phyloP scores from a whole-genome alignment of 164 flowering plant genomes.

The Macadamia integrifolia region DNA sequence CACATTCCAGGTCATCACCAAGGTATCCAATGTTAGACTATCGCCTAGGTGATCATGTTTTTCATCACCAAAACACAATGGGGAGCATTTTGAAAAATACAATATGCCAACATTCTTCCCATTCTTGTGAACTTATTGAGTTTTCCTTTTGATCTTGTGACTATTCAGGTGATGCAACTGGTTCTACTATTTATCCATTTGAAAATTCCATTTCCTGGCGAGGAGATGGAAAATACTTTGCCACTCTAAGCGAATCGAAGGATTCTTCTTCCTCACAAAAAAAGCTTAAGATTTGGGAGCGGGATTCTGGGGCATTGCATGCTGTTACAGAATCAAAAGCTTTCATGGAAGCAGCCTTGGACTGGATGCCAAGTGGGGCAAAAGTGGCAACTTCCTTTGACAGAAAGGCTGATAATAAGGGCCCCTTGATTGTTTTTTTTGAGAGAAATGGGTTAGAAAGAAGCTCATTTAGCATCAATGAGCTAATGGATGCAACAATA shows the following conservation, averaged over 20 bases:
- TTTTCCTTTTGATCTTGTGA: background rate
- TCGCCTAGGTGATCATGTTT: too few species aligned
- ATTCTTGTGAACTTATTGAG: background rate
- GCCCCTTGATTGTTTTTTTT: conserved; percentile 63
- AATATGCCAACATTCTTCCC: background rate
- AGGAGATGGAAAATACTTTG: conserved; percentile 95
- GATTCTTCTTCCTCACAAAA: conserved; percentile 32
- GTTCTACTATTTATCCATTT: conserved; percentile 9
- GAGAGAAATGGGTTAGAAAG: conserved; percentile 95
- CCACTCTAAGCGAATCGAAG: conserved; percentile 40
- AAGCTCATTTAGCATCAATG: conserved; percentile 61
- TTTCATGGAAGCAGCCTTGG: conserved; percentile 57
- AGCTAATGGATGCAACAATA: conserved; percentile 40
- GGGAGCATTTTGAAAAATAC: too few species aligned
- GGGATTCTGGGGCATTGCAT: conserved; percentile 70
- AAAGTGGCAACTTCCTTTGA: conserved; percentile 76
- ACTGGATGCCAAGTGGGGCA: conserved; percentile 98
- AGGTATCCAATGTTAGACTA: too few species aligned
- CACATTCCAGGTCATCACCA: too few species aligned
- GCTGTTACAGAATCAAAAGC: conserved; percentile 68
- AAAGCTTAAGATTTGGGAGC: conserved; percentile 83
- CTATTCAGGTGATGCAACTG: conserved; percentile 33
- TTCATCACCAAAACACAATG: too few species aligned
- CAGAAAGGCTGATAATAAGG: conserved; percentile 40
- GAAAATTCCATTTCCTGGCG: conserved; percentile 73